Evolutionary conservation across 73 alveolate species (phyloP), one percentile per base, ranked within the genome.

Genomic region (Paramecium sonneborni): DNA sequence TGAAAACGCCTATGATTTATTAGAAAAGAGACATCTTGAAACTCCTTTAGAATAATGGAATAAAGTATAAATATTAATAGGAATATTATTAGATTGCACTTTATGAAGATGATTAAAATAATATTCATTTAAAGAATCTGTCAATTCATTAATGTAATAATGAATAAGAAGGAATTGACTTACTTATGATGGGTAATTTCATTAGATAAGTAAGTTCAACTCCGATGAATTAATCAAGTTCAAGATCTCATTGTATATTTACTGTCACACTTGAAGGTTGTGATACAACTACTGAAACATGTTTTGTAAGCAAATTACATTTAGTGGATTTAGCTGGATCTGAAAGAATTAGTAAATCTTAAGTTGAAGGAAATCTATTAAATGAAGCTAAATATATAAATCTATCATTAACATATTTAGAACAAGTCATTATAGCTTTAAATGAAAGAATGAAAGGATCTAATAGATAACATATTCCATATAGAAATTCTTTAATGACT

Each of bases 271-370:
- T 98, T 15, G 99, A 96, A 89, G 97, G 97, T 39, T 93, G 56
- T 9, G 58, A 88, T 11, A 88, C 34, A 48, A 84, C 62, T 7
- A 67, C 90, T 41, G 86, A 88, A 21, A 88, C 93, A 1, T 88
- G 89, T 41, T 88, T 88, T 46, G 89, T 69, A 4, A 96, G 98
- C 9, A 97, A 92, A 34, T 84, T 96, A 15, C 96, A 97, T 76
- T 85, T 97, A 79, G 99, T 97, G 8, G 99, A 97, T 93, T 92
- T 97, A 84, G 99, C 99, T 1, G 99, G 99, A n/a, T 95, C 98
- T 72, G 99, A 97, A 92, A 96, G 97, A 86, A 95, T 97, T 9
- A 93, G 98, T 48, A 97, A 96, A 92, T 93, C 98, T 3, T 94
- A 96, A 23, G 98, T 96, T 28, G 96, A 95, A 6, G 99, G 99